Percentiles rank a stretch among this genome's conserved stretches.
Conservation (phyloP, 129 eudicot genomes). For the Silybum marianum region DNA sequence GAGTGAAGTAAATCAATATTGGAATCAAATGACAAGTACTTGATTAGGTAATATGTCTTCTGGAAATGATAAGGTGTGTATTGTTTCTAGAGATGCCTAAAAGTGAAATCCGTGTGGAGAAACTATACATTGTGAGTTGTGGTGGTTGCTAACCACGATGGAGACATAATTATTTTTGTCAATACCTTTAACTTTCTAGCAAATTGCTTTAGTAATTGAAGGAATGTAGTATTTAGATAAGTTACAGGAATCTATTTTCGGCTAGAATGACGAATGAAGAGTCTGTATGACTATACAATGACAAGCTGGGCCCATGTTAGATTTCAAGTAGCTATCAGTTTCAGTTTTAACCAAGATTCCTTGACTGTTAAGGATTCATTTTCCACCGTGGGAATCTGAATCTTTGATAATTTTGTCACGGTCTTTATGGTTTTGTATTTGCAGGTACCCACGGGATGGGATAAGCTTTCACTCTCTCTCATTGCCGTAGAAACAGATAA, state of each 20-base stretch:
- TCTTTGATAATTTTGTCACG: conserved; percentile 6
- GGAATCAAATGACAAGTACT: neutral
- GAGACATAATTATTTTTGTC: neutral
- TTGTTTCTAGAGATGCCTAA: conserved; percentile 41
- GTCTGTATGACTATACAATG: neutral
- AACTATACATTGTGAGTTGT: conserved; percentile 54
- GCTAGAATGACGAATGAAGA: conserved; percentile 12
- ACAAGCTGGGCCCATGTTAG: conserved; percentile 17
- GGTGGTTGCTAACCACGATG: neutral
- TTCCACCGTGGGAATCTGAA: too few species aligned
- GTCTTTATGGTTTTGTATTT: conserved; percentile 14
- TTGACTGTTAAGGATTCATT: conserved; percentile 21
- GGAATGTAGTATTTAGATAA: neutral
- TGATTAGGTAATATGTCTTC: neutral
- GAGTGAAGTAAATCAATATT: neutral
- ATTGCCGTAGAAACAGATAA: conserved; percentile 61
- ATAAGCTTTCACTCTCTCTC: conserved; percentile 63
- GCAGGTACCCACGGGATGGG: conserved; percentile 86
- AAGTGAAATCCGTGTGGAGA: conserved; percentile 57
- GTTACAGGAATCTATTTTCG: neutral
- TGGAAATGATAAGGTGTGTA: neutral
- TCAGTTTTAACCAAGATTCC: conserved; percentile 5
- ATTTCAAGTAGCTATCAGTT: conserved; percentile 24
- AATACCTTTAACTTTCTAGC: neutral
- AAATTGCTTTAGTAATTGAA: conserved; percentile 9